A percentile compares a stretch with the other conserved stretches of the same genome.
These are phyloP conservation scores for Pseudocohnilembus persalinus DNA, from an alignment of 169 alveolate genomes.

Conservation along the genomic window DNA sequence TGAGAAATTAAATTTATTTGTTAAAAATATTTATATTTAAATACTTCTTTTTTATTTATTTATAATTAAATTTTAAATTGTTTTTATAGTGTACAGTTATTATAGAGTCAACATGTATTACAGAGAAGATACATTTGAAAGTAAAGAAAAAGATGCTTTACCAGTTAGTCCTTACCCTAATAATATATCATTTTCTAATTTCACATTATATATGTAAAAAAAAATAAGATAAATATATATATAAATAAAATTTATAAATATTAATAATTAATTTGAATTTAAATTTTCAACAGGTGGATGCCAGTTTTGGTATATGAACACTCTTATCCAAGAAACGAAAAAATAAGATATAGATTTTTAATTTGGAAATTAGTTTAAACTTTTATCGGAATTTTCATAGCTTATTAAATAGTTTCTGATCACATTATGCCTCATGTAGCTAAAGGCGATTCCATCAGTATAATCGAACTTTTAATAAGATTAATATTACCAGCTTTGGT, in stretches of 20 bases:
- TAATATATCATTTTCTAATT: conserved; percentile 23
- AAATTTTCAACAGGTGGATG: no score
- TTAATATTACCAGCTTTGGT: conserved; percentile 35
- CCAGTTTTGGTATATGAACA: conserved; percentile 38
- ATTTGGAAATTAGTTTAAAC: conserved; percentile 12
- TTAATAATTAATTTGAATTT: no score
- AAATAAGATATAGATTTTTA: conserved; percentile 18
- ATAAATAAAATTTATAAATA: no score
- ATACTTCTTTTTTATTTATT: not conserved
- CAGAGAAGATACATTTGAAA: not conserved
- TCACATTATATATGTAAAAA: conserved; percentile 23
- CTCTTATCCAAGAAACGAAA: conserved; percentile 24
- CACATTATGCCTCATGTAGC: conserved; percentile 16
- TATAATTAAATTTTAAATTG: no score
- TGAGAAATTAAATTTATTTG: no score
- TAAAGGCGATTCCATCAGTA: not conserved
- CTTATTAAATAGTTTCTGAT: conserved; percentile 25
- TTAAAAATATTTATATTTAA: no score
- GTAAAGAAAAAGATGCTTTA: not conserved
- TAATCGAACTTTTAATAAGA: conserved; percentile 17
- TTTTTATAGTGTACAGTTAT: conserved; percentile 5
- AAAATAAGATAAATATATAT: no score
- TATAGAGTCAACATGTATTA: not conserved
- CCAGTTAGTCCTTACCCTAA: conserved; percentile 16
- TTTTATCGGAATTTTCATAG: conserved; percentile 15